These are phyloP conservation scores for Brassica rapa DNA, from an alignment of 345 rosid genomes.

Conservation along the genomic window DNA sequence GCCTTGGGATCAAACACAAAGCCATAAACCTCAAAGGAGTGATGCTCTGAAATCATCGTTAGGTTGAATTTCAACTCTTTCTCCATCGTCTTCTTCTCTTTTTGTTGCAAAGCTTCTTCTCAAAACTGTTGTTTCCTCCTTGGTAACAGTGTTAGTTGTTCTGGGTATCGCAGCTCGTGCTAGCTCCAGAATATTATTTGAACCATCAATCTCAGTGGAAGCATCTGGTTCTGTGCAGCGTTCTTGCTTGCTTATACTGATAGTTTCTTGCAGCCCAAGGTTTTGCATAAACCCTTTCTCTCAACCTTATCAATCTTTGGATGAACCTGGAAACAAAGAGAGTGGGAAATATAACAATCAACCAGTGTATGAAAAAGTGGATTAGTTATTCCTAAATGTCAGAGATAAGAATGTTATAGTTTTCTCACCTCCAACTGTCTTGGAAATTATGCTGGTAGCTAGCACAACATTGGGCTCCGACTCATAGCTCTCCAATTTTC, in stretches of 20 bases:
- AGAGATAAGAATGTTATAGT: background rate
- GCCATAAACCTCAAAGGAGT: slow-evolving; percentile 59
- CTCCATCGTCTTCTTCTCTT: slow-evolving; percentile 59
- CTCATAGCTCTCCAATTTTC: too few relatives aligned
- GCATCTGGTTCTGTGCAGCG: slow-evolving; percentile 86
- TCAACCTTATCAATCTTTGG: slow-evolving; percentile 70
- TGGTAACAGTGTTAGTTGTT: slow-evolving; percentile 58
- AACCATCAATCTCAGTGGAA: slow-evolving; percentile 84
- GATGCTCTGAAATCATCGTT: slow-evolving; percentile 52
- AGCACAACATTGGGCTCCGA: background rate
- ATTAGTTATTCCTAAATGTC: background rate
- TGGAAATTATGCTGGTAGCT: background rate
- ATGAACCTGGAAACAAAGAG: slow-evolving; percentile 56
- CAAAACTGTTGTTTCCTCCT: slow-evolving; percentile 10
- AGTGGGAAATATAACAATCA: background rate
- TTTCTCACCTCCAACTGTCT: background rate
- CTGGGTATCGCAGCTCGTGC: slow-evolving; percentile 62
- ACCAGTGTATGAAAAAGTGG: background rate
- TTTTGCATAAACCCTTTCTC: slow-evolving; percentile 72
- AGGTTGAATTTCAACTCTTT: slow-evolving; percentile 60
- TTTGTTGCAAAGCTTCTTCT: slow-evolving; percentile 59
- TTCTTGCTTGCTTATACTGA: slow-evolving; percentile 88
- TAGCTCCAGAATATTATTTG: slow-evolving; percentile 91
- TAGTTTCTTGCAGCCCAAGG: slow-evolving; percentile 84
- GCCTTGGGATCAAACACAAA: slow-evolving; percentile 62